Base-by-base conservation (phyloP, 768 basidiomycete species). In the Tulasnella sp. region DNA sequence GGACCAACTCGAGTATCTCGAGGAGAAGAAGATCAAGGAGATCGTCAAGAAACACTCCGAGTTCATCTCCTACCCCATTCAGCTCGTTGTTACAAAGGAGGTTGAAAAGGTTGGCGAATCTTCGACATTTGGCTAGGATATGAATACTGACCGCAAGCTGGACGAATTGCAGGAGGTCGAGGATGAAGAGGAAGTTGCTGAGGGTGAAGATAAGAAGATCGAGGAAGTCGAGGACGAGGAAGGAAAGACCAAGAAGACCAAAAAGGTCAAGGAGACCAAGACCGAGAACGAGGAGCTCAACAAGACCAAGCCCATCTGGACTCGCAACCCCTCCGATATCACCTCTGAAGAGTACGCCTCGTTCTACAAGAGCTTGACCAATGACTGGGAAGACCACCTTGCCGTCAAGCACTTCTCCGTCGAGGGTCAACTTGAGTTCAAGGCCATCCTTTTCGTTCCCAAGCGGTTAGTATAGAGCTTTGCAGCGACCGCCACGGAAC, bases 251-350 rank as follows among this genome's bases (percentile, higher is more conserved):
- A 91, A 92, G 82, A 95, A 96, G 89, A 94, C 95, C 88, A 94
- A 88, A 79, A 96, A 96, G 90, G 86, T 96, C 88, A 96, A 95
- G 89, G 94, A 95, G 86, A 88, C 86, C 83, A 90, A 91, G 82
- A 89, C 89, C 79, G 90, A 93, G 82, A 94, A 96, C 85, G 96
- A 99, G 88, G 98, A 99, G 87, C 92, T 99, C 82, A 99, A 99
- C 93, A 99, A 98, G 91, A 98, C 96, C 80, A 99, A 99, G 88
- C 98, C 97, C 79, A 93, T 99, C 85, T 99, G 97, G 97, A 99
- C 97, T 79, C 94, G 98, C 84, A 98, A 98, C 86, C 98, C 98
- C 80, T 88, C 88, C 79, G 97, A 99, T 42, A 98, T 99, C 85
- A 93, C 91, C 42, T 80, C 88, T 29, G 98, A 99, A 83, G 98